A percentile compares a stretch with the other conserved stretches of the same genome.
Conservation (phyloP, 2,329 filamentous ascomycete genomes). For the Pyrenophora teres region DNA sequence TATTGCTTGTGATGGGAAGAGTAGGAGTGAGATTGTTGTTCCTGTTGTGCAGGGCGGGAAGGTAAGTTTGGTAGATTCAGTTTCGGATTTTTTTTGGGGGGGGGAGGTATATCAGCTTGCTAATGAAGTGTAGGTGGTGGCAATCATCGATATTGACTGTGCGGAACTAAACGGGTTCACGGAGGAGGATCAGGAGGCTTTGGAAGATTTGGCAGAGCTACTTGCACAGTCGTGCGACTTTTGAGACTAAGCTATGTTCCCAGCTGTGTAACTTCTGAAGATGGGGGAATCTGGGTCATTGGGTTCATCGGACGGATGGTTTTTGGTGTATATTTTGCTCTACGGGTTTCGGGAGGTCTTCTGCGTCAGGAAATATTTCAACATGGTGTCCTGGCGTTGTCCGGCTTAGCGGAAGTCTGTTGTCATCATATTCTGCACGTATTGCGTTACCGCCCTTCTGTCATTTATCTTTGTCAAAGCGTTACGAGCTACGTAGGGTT, state of each 20-base stretch:
- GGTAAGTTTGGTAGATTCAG: constrained; percentile 39
- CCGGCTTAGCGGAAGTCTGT: too few relatives aligned
- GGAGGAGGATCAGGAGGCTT: constrained; percentile 64
- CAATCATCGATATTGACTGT: constrained; percentile 82
- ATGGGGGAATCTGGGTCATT: too few relatives aligned
- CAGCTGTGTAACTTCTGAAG: too few relatives aligned
- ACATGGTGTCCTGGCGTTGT: too few relatives aligned
- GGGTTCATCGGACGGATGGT: too few relatives aligned
- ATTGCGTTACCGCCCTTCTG: too few relatives aligned
- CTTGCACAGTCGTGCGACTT: constrained; percentile 45
- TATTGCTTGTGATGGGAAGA: constrained; percentile 79
- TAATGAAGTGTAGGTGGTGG: constrained; percentile 58
- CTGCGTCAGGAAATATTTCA: too few relatives aligned
- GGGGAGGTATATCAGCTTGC: neutral
- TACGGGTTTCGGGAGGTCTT: too few relatives aligned
- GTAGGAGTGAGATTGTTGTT: constrained; percentile 80
- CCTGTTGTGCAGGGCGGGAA: constrained; percentile 64
- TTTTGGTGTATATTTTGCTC: too few relatives aligned
- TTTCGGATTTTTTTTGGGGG: neutral
- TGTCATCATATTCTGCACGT: too few relatives aligned
- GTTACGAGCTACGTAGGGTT: too few relatives aligned
- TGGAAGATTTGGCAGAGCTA: constrained; percentile 63
- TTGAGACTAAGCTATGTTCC: neutral
- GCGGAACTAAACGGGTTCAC: constrained; percentile 70
- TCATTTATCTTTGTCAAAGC: too few relatives aligned